Conservation (phyloP, 305 asterid genomes). For the Galium porrigens region DNA sequence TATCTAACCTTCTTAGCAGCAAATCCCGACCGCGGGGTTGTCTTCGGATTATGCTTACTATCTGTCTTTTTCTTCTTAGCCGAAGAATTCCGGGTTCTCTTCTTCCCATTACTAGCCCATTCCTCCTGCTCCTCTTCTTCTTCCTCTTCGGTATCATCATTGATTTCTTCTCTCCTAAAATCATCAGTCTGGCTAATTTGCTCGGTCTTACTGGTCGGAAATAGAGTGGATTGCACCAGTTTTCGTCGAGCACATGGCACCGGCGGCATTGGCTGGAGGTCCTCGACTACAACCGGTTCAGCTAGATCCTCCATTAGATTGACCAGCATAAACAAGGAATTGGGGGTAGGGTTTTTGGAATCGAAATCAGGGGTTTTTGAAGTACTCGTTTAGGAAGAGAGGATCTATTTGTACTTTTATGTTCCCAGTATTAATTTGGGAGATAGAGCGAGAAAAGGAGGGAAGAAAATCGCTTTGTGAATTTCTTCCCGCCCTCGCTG, state of each 20-base stretch:
- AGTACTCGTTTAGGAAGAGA: neutral
- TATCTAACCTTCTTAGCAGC: constrained; percentile 39
- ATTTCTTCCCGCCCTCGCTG: constrained; percentile 5
- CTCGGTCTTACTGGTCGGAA: constrained; percentile 31
- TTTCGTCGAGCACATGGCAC: constrained; percentile 34
- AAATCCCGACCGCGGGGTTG: constrained; percentile 22
- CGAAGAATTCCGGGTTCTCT: constrained; percentile 24
- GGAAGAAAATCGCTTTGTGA: neutral
- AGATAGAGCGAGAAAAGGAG: neutral
- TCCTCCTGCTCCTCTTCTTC: constrained; percentile 37
- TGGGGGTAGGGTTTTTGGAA: constrained; percentile 24
- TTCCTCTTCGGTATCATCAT: constrained; percentile 9
- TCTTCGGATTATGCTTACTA: constrained; percentile 12
- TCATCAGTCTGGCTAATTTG: constrained; percentile 22
- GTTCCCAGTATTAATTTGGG: neutral
- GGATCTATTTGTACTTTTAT: neutral
- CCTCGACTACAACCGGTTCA: constrained; percentile 28
- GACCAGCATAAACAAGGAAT: neutral
- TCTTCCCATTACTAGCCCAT: constrained; percentile 28
- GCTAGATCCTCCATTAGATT: constrained; percentile 22
- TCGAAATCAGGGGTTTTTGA: constrained; percentile 6
- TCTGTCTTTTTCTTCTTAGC: constrained; percentile 17
- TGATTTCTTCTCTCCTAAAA: constrained; percentile 18
- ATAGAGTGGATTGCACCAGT: constrained; percentile 57
- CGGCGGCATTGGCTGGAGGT: constrained; percentile 25